Percentiles rank a stretch among this genome's conserved stretches.
phyloP scores from a whole-genome alignment of 2,329 filamentous ascomycete species.

The Grosmannia serpens region DNA sequence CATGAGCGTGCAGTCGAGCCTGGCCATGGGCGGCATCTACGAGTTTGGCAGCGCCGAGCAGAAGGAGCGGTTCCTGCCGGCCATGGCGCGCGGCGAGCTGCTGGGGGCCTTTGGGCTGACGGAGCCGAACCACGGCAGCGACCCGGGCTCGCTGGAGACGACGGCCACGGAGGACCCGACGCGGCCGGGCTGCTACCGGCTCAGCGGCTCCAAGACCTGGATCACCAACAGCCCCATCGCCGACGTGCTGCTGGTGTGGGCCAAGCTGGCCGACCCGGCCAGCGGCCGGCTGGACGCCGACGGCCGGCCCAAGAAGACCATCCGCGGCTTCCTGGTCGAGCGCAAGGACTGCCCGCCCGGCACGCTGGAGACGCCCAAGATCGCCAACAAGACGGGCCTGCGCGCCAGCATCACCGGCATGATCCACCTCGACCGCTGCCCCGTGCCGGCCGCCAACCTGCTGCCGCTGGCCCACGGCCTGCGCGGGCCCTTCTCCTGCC shows the following conservation, averaged over 20 bases:
- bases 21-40: conserved; percentile 77
- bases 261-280: conserved; percentile 78
- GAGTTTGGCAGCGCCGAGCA: conserved; percentile 71
- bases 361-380: conserved; percentile 78
- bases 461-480: conserved; percentile 83
- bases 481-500: conserved; percentile 78
- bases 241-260: conserved; percentile 77
- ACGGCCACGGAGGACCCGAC: conserved; percentile 64
- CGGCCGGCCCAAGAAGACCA: conserved; percentile 25
- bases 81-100: conserved; percentile 64
- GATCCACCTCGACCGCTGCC: conserved; percentile 89
- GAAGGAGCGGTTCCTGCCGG: conserved; percentile 67
- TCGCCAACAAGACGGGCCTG: conserved; percentile 93
- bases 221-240: conserved; percentile 85
- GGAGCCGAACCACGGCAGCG: conserved; percentile 79
- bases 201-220: conserved; percentile 78
- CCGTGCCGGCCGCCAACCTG: conserved; percentile 86
- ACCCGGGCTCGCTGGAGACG: conserved; percentile 78
- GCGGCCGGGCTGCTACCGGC: conserved; percentile 63
- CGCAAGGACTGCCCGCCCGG: conserved; percentile 74
- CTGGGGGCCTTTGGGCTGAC: conserved; percentile 76
- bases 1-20: conserved; percentile 78
- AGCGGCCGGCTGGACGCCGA: conserved; percentile 33
- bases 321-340: conserved; percentile 85
- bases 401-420: conserved; percentile 92